Evolutionary conservation across 768 basidiomycete genomes (phyloP).

Genomic region (Hemileccinum rubropunctum): DNA sequence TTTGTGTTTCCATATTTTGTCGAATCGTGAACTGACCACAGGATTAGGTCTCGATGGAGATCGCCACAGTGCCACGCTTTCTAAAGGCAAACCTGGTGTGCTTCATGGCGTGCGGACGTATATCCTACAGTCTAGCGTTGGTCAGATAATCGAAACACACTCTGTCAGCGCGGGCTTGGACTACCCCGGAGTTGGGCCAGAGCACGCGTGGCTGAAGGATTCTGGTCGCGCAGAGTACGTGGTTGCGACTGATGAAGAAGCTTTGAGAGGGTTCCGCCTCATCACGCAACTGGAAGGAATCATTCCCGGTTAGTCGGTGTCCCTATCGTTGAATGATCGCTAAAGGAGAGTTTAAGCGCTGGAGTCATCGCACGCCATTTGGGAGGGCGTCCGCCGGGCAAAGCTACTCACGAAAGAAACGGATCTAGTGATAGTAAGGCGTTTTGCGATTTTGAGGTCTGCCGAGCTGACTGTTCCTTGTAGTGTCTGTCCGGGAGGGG

Average conservation of each 20-base stretch:
- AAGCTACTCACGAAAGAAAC: constrained; percentile 79
- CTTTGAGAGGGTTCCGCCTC: constrained; percentile 87
- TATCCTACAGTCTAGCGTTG: constrained; percentile 81
- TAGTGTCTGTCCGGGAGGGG: constrained; percentile 94
- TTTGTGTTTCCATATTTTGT: constrained; percentile 25
- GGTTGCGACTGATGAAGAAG: constrained; percentile 91
- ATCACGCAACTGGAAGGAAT: constrained; percentile 94
- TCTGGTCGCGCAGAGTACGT: constrained; percentile 91
- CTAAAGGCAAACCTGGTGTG: constrained; percentile 89
- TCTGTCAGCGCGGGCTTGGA: constrained; percentile 95
- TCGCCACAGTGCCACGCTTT: constrained; percentile 89
- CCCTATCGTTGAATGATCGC: background rate
- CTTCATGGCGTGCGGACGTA: constrained; percentile 96
- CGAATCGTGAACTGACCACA: constrained; percentile 9
- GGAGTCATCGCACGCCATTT: constrained; percentile 95
- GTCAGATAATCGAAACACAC: constrained; percentile 97
- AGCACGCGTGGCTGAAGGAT: constrained; percentile 97
- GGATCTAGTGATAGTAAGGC: constrained; percentile 86
- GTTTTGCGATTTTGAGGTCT: constrained; percentile 1
- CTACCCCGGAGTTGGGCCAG: constrained; percentile 97
- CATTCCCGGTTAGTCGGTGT: constrained; percentile 70
- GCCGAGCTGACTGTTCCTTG: constrained; percentile 1
- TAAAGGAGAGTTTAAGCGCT: constrained; percentile 53
- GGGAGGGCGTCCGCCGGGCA: constrained; percentile 85
- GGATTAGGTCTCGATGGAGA: constrained; percentile 68